Conservation (phyloP, 1,139 yeast species). For the Candida glucosophila region DNA sequence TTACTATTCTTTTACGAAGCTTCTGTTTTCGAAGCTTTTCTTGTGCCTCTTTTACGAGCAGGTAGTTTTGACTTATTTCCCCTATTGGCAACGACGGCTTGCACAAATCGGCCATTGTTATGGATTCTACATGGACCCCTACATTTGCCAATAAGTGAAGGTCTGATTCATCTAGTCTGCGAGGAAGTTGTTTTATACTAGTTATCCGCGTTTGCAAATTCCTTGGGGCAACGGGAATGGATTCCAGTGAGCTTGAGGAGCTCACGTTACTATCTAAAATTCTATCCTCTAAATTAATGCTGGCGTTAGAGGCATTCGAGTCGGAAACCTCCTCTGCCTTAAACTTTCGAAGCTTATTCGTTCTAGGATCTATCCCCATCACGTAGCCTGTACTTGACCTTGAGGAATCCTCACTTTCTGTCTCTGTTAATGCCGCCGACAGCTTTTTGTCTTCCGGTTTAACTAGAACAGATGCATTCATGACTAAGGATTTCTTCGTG, state of each 20-base stretch:
- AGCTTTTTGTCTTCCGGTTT: slow-evolving; percentile 1
- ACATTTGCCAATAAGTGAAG: slow-evolving; percentile 34
- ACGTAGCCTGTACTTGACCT: slow-evolving; percentile 10
- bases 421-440: slow-evolving; percentile 5
- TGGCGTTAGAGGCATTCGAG: not conserved
- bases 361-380: slow-evolving; percentile 23
- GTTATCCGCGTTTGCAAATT: slow-evolving; percentile 24
- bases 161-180: slow-evolving; percentile 31
- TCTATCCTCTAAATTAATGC: not conserved
- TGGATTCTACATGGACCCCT: slow-evolving; percentile 45
- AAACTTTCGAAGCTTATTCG: slow-evolving; percentile 15
- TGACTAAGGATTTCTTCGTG: slow-evolving; percentile 7
- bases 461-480: no score
- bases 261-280: slow-evolving; percentile 3
- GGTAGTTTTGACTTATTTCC: slow-evolving; percentile 53
- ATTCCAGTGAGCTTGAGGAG: slow-evolving; percentile 1
- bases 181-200: slow-evolving; percentile 34
- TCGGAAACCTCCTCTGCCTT: slow-evolving; percentile 5
- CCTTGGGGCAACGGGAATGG: slow-evolving; percentile 26
- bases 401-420: slow-evolving; percentile 5
- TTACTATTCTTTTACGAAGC: slow-evolving; percentile 26
- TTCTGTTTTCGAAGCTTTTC: slow-evolving; percentile 18
- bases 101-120: slow-evolving; percentile 81
- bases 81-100: slow-evolving; percentile 77
- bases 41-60: slow-evolving; percentile 52